Conservation (phyloP, 2,329 filamentous ascomycete species). For the Neophaeococcomyces aloes region DNA sequence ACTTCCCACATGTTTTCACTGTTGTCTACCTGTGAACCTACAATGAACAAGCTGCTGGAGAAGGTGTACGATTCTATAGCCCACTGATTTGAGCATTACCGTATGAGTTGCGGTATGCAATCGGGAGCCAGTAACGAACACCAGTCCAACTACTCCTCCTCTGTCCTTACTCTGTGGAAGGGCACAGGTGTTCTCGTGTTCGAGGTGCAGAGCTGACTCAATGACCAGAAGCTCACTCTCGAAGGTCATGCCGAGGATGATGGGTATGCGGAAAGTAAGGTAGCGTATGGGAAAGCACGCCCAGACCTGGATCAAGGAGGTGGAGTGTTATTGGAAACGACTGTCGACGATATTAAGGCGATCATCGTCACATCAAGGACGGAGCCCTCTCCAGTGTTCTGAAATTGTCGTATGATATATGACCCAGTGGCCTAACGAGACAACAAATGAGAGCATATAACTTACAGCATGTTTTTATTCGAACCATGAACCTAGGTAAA, state of each 20-base stretch:
- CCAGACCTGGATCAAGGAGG: slow-evolving; percentile 9
- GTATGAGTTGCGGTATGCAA: slow-evolving; percentile 51
- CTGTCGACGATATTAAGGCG: slow-evolving; percentile 13
- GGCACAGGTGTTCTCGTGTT: too few relatives aligned
- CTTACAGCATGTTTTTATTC: too few relatives aligned
- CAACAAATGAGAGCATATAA: too few relatives aligned
- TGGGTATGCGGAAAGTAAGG: slow-evolving; percentile 17
- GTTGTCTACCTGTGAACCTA: too few relatives aligned
- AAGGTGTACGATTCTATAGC: too few relatives aligned
- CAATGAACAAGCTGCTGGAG: too few relatives aligned
- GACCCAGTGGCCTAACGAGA: too few relatives aligned
- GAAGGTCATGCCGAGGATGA: slow-evolving; percentile 27
- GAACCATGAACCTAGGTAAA: too few relatives aligned
- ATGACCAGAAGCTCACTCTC: slow-evolving; percentile 4
- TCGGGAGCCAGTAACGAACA: slow-evolving; percentile 42
- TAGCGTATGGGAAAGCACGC: slow-evolving; percentile 18
- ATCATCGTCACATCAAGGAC: too few relatives aligned
- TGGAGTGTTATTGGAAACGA: slow-evolving; percentile 13
- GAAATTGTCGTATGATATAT: too few relatives aligned
- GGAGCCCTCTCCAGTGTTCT: too few relatives aligned
- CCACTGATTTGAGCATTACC: slow-evolving; percentile 42
- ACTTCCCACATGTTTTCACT: too few relatives aligned
- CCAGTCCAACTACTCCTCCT: not conserved
- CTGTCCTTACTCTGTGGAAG: not conserved
- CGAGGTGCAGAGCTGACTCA: not conserved